phyloP scores from a whole-genome alignment of 495 filamentous ascomycete genomes.

The Thozetella sp. region DNA sequence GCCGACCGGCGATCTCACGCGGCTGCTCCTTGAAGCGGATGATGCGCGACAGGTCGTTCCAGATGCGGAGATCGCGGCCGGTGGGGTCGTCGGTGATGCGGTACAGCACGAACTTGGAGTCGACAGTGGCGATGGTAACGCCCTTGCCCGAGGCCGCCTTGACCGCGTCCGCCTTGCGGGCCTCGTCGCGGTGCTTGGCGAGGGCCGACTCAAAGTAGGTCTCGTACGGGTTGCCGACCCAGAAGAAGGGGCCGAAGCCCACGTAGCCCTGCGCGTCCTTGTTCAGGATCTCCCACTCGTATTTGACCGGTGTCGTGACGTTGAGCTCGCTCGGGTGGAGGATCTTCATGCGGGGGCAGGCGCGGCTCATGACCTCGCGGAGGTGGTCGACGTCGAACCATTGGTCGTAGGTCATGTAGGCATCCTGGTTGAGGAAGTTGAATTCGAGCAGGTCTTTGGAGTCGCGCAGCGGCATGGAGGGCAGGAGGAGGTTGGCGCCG shows the following conservation, averaged over 20 bases:
- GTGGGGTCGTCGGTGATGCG: constrained; percentile 21
- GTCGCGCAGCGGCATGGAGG: constrained; percentile 21
- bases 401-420: constrained; percentile 19
- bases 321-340: constrained; percentile 17
- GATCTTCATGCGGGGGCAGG: constrained; percentile 22
- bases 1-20: constrained; percentile 2
- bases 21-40: constrained; percentile 13
- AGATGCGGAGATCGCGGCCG: constrained; percentile 11
- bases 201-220: constrained; percentile 11
- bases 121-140: constrained; percentile 12
- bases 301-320: constrained; percentile 5
- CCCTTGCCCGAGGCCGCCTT: constrained; percentile 8
- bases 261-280: constrained; percentile 8
- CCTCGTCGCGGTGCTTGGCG: not conserved
- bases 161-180: not conserved
- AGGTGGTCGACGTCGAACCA: constrained; percentile 23
- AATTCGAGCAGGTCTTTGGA: constrained; percentile 17
- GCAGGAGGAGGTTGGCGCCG: constrained; percentile 14
- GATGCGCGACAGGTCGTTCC: constrained; percentile 19
- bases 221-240: constrained; percentile 16
- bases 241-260: constrained; percentile 14
- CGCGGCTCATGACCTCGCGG: constrained; percentile 3
- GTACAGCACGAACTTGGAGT: constrained; percentile 13
- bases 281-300: constrained; percentile 13
- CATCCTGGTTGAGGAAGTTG: constrained; percentile 20